Evolutionary conservation across 129 eudicot species (phyloP), one percentile per base, ranked within the genome.

Genomic region (Flaveria ramosissima): DNA sequence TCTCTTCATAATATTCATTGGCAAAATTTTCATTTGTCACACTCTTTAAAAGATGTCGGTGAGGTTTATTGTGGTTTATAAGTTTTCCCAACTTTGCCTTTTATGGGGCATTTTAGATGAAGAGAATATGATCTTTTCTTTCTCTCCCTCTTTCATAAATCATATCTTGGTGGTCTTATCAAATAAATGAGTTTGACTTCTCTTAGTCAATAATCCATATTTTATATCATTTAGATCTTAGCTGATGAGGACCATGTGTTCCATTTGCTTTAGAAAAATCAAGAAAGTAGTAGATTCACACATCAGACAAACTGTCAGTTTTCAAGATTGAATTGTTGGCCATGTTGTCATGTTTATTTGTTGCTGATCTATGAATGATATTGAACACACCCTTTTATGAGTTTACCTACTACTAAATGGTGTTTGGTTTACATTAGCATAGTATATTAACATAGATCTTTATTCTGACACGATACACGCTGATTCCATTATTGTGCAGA

Each of bases 321-420:
- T 68, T 78, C 77, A 70, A 24, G 16, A 65, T 52, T 6, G 7
- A 65, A 13, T n/a, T 17, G 20, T 63, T 14, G 60, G 26, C 69
- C 56, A 12, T 80, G 75, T 52, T 46, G 75, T 73, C 79, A 73
- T 56, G 71, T 71, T 80, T 80, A 55, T 75, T 19, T 68, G 20
- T 27, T 57, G 53, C 23, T 80, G 55, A 67, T 55, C 45, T 27
- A 26, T 24, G 68, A 50, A 72, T 2, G 10, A 52, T 79, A n/a
- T 36, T 2, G 67, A 61, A 26, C 9, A 26, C 67, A 61, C 53
- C 47, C 59, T 68, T 75, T 21, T 46, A 61, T 61, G 41, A 61
- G 41, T 24, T 61, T 12, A 61, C 26, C 9, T 24, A 23, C 30
- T 12, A 41, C 46, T 17, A 5, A 23, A 63, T 52, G 68, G 53